A percentile compares a stretch with the other conserved stretches of the same genome.
Evolutionary conservation across 2,329 filamentous ascomycete genomes (phyloP).

Genomic region (Colletotrichum chlorophyti): DNA sequence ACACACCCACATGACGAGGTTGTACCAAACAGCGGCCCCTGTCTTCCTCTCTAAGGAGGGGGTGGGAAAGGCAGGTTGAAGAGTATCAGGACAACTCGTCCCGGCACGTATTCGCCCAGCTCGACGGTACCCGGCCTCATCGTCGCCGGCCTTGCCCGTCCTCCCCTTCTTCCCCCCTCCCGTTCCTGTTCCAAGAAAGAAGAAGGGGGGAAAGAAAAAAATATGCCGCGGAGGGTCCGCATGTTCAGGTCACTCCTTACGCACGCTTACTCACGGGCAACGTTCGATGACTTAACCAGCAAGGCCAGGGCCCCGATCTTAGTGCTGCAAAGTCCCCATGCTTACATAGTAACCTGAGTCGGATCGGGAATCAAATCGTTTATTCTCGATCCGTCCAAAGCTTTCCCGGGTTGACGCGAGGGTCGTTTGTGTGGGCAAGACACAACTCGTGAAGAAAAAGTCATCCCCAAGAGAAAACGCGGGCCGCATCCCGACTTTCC

Average conservation of each 20-base stretch:
- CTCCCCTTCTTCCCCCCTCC: neutral
- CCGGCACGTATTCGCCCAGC: too few species aligned
- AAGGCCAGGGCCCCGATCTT: conserved; percentile 13
- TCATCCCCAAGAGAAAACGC: neutral
- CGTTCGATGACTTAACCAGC: conserved; percentile 21
- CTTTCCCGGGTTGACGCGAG: neutral
- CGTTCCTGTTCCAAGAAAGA: neutral
- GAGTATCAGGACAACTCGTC: conserved; percentile 18
- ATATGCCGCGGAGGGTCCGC: too few species aligned
- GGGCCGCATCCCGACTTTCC: neutral
- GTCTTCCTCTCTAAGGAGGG: neutral
- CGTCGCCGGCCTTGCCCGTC: neutral
- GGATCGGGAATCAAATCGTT: conserved; percentile 12
- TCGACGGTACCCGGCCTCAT: neutral
- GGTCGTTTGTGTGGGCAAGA: conserved; percentile 16
- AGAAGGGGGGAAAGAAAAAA: too few species aligned
- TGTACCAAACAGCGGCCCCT: neutral
- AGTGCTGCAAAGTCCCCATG: conserved; percentile 1
- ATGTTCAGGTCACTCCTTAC: conserved; percentile 14
- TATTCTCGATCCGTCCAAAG: conserved; percentile 17
- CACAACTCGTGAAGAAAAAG: neutral
- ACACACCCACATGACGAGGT: conserved; percentile 14
- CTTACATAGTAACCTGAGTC: conserved; percentile 5
- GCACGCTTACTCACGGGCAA: conserved; percentile 24
- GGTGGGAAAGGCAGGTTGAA: conserved; percentile 17